A percentile compares a stretch with the other conserved stretches of the same genome.
These are phyloP conservation scores for Stipa capillata DNA, from an alignment of 176 grass and related monocot genomes.

Conservation along the genomic window DNA sequence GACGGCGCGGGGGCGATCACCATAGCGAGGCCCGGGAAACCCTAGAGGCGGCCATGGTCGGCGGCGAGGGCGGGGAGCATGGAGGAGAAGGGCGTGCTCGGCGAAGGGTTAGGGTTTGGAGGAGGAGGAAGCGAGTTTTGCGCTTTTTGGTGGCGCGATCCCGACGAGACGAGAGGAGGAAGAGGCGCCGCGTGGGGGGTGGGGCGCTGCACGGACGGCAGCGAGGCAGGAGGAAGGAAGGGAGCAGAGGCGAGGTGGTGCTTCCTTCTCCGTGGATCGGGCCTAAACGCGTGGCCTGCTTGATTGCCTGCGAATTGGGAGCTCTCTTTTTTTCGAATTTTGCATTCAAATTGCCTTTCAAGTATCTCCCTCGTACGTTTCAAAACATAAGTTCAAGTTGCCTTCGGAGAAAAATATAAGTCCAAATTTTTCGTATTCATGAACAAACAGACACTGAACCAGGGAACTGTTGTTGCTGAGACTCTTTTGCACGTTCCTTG, in stretches of 20 bases:
- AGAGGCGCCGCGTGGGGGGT: constrained; percentile 21
- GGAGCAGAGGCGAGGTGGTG: background rate
- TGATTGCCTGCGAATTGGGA: background rate
- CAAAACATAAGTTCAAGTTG: too few species aligned
- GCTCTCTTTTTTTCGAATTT: background rate
- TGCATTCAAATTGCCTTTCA: too few species aligned
- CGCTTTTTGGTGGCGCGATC: background rate
- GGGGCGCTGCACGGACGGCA: constrained; percentile 10
- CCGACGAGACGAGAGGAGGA: background rate
- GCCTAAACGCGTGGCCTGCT: background rate
- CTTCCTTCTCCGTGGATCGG: background rate
- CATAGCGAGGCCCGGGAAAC: constrained; percentile 32
- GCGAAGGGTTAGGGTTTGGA: background rate
- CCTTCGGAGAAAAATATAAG: too few species aligned
- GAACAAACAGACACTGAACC: too few species aligned
- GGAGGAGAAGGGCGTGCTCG: background rate
- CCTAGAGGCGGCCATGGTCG: constrained; percentile 24
- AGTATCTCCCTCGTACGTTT: too few species aligned
- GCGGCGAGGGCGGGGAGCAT: background rate
- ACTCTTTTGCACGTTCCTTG: too few species aligned
- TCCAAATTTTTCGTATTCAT: too few species aligned
- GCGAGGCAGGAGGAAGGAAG: background rate
- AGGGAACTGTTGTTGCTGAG: too few species aligned
- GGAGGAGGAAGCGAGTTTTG: background rate
- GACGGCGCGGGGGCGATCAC: background rate